Evolutionary conservation across 1,284 basidiomycete species (phyloP).

Genomic region (Sanghuangporus baumii): DNA sequence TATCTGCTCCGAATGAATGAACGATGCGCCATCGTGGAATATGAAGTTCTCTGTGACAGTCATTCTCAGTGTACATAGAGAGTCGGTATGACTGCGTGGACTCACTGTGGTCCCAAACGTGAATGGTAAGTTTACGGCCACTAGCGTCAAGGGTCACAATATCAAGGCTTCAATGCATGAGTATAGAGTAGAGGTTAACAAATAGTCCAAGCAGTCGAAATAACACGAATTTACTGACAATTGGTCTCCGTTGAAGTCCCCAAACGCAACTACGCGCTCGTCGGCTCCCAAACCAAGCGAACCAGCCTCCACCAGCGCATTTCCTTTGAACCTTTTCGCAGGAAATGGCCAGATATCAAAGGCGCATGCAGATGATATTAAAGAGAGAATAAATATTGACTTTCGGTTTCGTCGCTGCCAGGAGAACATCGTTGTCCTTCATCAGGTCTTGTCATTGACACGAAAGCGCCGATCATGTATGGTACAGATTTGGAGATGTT

Average conservation of each 20-base stretch:
- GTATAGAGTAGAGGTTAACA: not conserved
- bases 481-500: not conserved
- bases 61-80: not conserved
- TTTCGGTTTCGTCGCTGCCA: constrained; percentile 14
- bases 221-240: constrained; percentile 53
- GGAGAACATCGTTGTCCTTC: constrained; percentile 5
- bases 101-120: constrained; percentile 82
- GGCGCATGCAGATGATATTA: not conserved
- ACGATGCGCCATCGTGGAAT: constrained; percentile 50
- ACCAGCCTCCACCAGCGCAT: constrained; percentile 79
- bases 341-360: constrained; percentile 72
- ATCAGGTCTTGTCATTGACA: too few relatives aligned
- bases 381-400: not conserved
- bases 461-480: too few relatives aligned
- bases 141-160: constrained; percentile 70
- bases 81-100: not conserved
- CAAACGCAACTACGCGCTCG: constrained; percentile 80
- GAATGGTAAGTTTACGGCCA: constrained; percentile 68
- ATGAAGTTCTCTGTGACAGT: constrained; percentile 33
- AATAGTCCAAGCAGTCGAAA: constrained; percentile 6
- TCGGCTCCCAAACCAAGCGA: constrained; percentile 71
- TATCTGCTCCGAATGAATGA: constrained; percentile 51
- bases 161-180: constrained; percentile 57
- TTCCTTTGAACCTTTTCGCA: constrained; percentile 81
- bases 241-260: constrained; percentile 94